Percentiles rank a stretch among this genome's conserved stretches.
Conservation (phyloP, 139 green algal genomes). For the Tetradesmus lagerheimii region DNA sequence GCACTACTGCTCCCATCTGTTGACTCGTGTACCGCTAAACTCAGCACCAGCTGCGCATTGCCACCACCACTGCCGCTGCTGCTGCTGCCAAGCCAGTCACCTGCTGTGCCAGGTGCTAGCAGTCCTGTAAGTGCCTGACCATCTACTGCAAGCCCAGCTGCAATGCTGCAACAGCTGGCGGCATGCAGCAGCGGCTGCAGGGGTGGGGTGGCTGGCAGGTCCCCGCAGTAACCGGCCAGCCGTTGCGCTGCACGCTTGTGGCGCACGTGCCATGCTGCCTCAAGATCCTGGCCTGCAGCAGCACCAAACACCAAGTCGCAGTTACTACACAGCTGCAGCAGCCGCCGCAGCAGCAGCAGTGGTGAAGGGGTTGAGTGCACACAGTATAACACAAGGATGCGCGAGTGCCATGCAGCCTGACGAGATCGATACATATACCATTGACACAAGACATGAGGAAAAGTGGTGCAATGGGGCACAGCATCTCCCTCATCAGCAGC, state of each 20-base stretch:
- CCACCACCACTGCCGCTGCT: neutral
- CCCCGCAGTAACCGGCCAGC: constrained; percentile 48
- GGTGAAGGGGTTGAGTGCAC: neutral
- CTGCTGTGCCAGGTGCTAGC: neutral
- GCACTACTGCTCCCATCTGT: neutral
- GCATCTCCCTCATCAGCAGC: too few species aligned
- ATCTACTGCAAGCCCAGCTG: constrained; percentile 40
- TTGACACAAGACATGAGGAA: too few species aligned
- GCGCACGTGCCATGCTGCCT: constrained; percentile 48
- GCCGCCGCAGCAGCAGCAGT: neutral
- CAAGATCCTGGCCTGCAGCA: constrained; percentile 14
- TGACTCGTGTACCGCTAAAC: neutral
- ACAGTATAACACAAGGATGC: too few species aligned
- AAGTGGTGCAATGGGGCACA: too few species aligned
- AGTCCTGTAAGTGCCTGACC: constrained; percentile 17
- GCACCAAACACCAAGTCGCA: neutral
- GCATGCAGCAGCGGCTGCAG: constrained; percentile 51
- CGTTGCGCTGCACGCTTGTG: constrained; percentile 57
- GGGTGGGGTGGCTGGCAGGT: constrained; percentile 65
- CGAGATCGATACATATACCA: too few species aligned
- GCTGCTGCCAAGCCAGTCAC: neutral
- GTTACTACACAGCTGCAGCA: too few species aligned
- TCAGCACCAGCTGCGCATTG: constrained; percentile 10
- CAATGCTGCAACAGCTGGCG: constrained; percentile 52
- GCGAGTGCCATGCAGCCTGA: too few species aligned